Conservation (phyloP, 306 rosid species). For the Luffa aegyptiaca region DNA sequence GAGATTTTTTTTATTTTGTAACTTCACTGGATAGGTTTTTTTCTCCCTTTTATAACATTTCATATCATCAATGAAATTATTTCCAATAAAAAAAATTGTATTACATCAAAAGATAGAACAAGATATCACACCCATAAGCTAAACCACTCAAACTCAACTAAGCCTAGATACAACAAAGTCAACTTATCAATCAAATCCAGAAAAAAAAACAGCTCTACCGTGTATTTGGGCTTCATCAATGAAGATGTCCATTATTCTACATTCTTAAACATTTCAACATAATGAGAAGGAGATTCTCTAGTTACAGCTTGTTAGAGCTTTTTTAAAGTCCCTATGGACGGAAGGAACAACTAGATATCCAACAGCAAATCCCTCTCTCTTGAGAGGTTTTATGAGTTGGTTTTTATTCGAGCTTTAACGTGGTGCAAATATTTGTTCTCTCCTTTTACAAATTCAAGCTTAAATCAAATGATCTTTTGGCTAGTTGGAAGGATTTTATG, state of each 20-base stretch:
- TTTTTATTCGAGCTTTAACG: not conserved
- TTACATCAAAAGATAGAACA: not conserved
- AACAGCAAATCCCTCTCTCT: not conserved
- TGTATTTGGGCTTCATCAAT: not conserved
- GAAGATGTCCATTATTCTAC: not conserved
- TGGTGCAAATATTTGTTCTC: not conserved
- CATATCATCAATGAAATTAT: not conserved
- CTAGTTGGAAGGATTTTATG: not conserved
- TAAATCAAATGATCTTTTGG: not conserved
- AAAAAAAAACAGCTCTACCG: not conserved
- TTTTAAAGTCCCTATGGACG: not conserved
- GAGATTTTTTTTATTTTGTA: not conserved
- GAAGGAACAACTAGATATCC: not conserved
- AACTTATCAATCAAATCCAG: not conserved
- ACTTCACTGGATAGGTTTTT: not conserved
- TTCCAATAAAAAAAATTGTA: not conserved
- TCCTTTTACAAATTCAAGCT: not conserved
- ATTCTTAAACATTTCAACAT: not conserved
- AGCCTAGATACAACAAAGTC: not conserved
- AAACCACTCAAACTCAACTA: not conserved
- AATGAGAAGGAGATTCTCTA: not conserved
- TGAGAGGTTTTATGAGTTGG: not conserved
- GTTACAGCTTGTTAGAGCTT: not conserved
- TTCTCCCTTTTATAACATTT: too few species aligned
- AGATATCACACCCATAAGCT: not conserved